Conservation (phyloP, 2,329 filamentous ascomycete genomes). For the Fusarium euwallaceae region DNA sequence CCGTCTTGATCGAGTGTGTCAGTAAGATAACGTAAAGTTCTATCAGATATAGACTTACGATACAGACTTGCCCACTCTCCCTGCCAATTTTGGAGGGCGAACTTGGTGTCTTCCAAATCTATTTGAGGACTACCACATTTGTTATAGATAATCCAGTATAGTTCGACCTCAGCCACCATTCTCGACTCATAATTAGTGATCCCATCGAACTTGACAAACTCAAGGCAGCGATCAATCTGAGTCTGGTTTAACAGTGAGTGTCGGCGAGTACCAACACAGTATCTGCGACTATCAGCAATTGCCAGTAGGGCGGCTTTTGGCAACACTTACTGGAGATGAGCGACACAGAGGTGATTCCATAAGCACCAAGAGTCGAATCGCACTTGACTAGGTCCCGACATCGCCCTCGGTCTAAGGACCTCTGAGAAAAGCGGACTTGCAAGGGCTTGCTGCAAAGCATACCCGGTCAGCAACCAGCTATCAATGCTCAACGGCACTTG, state of each 20-base stretch:
- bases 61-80: constrained; percentile 41
- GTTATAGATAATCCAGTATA: constrained; percentile 48
- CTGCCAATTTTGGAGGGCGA: constrained; percentile 39
- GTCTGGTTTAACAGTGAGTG: constrained; percentile 33
- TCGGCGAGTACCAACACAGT: constrained; percentile 46
- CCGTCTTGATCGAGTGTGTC: constrained; percentile 29
- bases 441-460: constrained; percentile 44
- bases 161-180: constrained; percentile 47
- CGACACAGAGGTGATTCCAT: constrained; percentile 48
- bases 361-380: constrained; percentile 39
- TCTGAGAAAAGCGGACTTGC: constrained; percentile 39
- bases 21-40: background rate
- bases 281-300: constrained; percentile 14
- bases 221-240: constrained; percentile 40
- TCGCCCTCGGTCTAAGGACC: background rate
- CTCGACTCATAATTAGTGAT: constrained; percentile 43
- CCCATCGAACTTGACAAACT: constrained; percentile 17
- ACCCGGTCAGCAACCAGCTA: constrained; percentile 45
- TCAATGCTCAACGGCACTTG: constrained; percentile 47
- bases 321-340: constrained; percentile 44
- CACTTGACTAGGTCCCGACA: background rate
- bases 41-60: constrained; percentile 16
- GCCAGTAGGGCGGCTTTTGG: background rate
- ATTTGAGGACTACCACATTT: constrained; percentile 25
- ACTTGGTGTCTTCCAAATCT: constrained; percentile 21